Base-by-base conservation (phyloP, 441 rosid species). In the Viola pubescens region DNA sequence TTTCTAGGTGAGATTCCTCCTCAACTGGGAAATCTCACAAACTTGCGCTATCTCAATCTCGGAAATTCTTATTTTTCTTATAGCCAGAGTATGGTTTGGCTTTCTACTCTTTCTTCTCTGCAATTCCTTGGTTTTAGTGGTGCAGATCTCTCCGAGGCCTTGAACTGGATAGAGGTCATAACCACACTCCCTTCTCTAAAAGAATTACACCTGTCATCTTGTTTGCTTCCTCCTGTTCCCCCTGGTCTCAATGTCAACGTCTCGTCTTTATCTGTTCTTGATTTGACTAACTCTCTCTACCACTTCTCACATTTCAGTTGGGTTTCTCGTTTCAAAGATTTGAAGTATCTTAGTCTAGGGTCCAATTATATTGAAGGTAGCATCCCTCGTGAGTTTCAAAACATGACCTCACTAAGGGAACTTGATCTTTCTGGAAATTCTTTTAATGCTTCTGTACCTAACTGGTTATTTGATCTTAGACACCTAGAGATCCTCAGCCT, bases 21-120 rank as follows among this genome's bases (percentile, higher is more conserved):
- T 50, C 56, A 9, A 34, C 50, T 64, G 5, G 68, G 68, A 44
- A 64, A 64, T 55, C 56, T 64, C 54, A 47, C 67, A 42, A 10
- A 47, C 42, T 19, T 64, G 11, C 41, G 49, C 4, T 34, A 39
- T 12, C 62, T 64, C 57, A 5, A 38, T 43, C 55, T 64, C 12
- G 1, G 1, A 19, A 11, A 8, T 11, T 9, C 4, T 4, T 4
- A 3, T 61, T n/a, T 4, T 5, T 0, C n/a, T 5, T 64, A 57
- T 26, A 44, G 26, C 11, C 59, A 48, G 16, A 49, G 44, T 58
- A 9, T 64, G 7, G 3, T 42, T 41, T 64, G 68, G 62, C 34
- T 64, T 58, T 55, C 68, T 6, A 3, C 16, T 48, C 56, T 59
- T 50, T 59, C 60, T 45, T 66, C 58, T 3, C 14, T 65, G 19